These are phyloP conservation scores for Serpula lacrymans DNA, from an alignment of 768 basidiomycete species.

Conservation along the genomic window DNA sequence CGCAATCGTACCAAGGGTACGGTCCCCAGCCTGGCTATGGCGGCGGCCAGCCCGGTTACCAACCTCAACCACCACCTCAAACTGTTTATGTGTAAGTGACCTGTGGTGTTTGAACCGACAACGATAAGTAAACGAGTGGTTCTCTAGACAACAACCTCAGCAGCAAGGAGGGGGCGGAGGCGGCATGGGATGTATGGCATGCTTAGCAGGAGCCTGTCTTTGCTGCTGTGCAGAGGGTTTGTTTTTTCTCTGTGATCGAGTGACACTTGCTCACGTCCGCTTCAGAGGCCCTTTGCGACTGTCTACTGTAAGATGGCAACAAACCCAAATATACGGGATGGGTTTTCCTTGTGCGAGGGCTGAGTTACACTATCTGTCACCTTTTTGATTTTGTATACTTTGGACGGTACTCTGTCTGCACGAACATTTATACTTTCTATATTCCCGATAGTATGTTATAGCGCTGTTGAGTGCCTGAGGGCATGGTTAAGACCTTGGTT, in stretches of 20 bases:
- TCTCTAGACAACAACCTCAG: constrained; percentile 36
- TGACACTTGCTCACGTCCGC: constrained; percentile 37
- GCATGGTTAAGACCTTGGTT: no score
- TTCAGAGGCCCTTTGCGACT: constrained; percentile 68
- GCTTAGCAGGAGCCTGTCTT: constrained; percentile 43
- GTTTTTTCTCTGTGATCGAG: constrained; percentile 9
- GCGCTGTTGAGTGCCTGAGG: no score
- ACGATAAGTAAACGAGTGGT: neutral
- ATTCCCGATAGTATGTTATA: no score
- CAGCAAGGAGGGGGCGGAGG: constrained; percentile 33
- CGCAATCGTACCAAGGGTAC: constrained; percentile 57
- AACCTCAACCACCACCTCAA: constrained; percentile 72
- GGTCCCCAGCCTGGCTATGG: constrained; percentile 30
- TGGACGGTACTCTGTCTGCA: no score
- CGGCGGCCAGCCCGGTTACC: constrained; percentile 40
- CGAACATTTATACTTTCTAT: no score
- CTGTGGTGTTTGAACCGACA: neutral
- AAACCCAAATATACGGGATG: no score
- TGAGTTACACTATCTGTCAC: no score
- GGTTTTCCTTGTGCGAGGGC: no score
- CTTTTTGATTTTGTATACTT: no score
- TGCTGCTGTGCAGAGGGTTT: constrained; percentile 53
- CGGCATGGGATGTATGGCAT: constrained; percentile 39
- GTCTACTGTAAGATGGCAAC: constrained; percentile 46
- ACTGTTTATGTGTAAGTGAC: constrained; percentile 73